A percentile compares a stretch with the other conserved stretches of the same genome.
phyloP scores from a whole-genome alignment of 2,329 filamentous ascomycete genomes.

The Apiospora kogelbergensis region DNA sequence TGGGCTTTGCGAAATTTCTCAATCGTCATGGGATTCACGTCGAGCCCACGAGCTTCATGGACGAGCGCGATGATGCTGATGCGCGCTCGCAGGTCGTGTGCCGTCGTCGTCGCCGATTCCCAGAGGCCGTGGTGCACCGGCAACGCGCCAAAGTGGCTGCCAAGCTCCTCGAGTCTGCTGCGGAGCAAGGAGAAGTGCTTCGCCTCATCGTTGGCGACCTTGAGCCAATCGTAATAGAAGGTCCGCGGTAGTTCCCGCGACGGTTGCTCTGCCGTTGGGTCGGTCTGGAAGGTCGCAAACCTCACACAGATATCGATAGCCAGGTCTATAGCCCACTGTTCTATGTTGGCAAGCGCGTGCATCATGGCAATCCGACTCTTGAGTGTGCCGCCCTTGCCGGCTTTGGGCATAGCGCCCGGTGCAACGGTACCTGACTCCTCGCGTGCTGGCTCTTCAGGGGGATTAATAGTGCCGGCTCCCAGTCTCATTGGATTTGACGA shows the following conservation, averaged over 20 bases:
- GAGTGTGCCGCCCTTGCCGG: conserved; percentile 40
- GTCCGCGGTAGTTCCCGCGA: conserved; percentile 38
- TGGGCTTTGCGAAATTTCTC: conserved; percentile 42
- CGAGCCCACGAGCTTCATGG: conserved; percentile 45
- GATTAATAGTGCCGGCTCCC: conserved; percentile 34
- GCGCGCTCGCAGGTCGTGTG: conserved; percentile 42
- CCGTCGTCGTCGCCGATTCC: conserved; percentile 42
- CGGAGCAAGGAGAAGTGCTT: conserved; percentile 48
- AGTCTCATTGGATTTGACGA: conserved; percentile 41
- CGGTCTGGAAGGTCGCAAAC: conserved; percentile 43
- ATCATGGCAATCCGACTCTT: conserved; percentile 46
- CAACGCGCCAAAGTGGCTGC: conserved; percentile 42
- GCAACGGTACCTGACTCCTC: conserved; percentile 38
- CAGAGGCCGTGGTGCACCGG: conserved; percentile 46
- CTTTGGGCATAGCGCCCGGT: conserved; percentile 39
- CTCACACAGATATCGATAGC: conserved; percentile 47
- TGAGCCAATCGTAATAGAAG: conserved; percentile 48
- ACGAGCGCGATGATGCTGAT: conserved; percentile 49
- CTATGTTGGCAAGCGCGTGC: conserved; percentile 47
- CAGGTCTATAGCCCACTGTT: conserved; percentile 48
- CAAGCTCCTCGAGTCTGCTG: conserved; percentile 43
- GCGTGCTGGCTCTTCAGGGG: conserved; percentile 41
- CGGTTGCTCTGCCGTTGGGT: conserved; percentile 16
- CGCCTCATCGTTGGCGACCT: conserved; percentile 46
- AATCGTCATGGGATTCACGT: conserved; percentile 47